Conservation (phyloP, 75 land plant species). For the Gnetum montanum region DNA sequence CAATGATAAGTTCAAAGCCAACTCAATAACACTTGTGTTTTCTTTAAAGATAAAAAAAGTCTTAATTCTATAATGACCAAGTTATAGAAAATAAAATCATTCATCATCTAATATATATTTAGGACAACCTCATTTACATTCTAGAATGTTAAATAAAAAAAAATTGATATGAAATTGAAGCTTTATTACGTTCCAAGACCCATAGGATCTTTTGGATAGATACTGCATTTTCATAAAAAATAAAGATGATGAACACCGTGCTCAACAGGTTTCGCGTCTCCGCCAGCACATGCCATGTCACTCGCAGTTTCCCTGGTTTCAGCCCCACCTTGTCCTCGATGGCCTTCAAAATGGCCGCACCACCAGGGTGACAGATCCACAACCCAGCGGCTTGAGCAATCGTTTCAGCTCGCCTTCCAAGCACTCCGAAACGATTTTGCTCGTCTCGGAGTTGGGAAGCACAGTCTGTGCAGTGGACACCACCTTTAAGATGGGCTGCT, state of each 20-base stretch:
- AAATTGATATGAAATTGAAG: no score
- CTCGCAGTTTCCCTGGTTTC: slow-evolving; percentile 5
- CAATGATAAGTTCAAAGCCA: no score
- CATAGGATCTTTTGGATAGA: no score
- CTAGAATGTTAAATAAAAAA: no score
- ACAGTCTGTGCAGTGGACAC: slow-evolving; percentile 8
- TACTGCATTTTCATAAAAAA: no score
- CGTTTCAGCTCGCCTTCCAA: slow-evolving; percentile 6
- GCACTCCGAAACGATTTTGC: slow-evolving; percentile 10
- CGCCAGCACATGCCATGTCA: slow-evolving; percentile 13
- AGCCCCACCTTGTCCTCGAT: slow-evolving; percentile 3
- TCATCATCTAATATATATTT: no score
- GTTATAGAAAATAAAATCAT: no score
- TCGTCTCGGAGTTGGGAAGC: slow-evolving; percentile 20
- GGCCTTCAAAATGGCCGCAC: slow-evolving; percentile 15
- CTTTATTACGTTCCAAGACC: no score
- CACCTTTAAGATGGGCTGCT: slow-evolving; percentile 17
- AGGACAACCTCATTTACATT: no score
- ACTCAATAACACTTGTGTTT: no score
- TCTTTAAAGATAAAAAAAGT: no score
- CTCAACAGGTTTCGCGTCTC: slow-evolving; percentile 18
- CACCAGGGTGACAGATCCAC: slow-evolving; percentile 34
- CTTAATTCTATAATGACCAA: no score
- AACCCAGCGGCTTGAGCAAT: slow-evolving; percentile 2
- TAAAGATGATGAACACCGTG: slow-evolving; percentile 24